Base-by-base conservation (phyloP, 805 yeast genomes). In the Candida mattraensis region DNA sequence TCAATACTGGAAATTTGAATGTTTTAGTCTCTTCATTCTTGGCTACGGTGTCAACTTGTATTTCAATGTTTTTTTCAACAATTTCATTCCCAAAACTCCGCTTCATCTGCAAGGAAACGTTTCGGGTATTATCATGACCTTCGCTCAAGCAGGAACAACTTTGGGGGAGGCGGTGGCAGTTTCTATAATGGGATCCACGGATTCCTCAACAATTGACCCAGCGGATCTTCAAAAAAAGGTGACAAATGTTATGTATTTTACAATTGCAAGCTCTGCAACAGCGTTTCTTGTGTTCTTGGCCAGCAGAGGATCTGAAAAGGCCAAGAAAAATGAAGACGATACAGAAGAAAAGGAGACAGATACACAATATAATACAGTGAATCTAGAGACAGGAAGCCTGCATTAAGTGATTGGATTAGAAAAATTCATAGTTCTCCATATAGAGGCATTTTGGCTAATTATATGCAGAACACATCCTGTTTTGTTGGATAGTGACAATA, bases 91-190 rank as follows among this genome's bases (percentile, higher is more conserved):
- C 7, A 24, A 36, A 18, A 26, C 35, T 1, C 40, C 40, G 13
- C 19, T 30, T 7, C 40, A 36, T 22, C 17, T 36, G 23, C 40
- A 36, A 15, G 40, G 35, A 12, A 30, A 30, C 18, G 28, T 27
- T n/a, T 14, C 32, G 1, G 40, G 40, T 7, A 30, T 36, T 3
- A 30, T 36, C 24, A 35, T 30, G 19, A 36, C 40, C 10, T 11
- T 27, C 13, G 40, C 35, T n/a, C 39, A 35, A 18, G 16, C 24
- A 10, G 39, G 34, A 11, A 5, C 25, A 9, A 24, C 30, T 12
- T 14, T 35, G 3, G 39, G 39, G 15, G 30, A 26, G 9, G 28
- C 39, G 7, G 12, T 28, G 19, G 23, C 30, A 6, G 13, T 30
- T 13, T 29, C 34, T 9, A 35, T 35, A 7, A 20, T 35, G 15